Percentiles rank a stretch among this genome's conserved stretches.
These are phyloP conservation scores for baker's yeast (Saccharomyces cerevisiae) DNA, from an alignment of 805 yeast genomes.

Conservation along the genomic window DNA sequence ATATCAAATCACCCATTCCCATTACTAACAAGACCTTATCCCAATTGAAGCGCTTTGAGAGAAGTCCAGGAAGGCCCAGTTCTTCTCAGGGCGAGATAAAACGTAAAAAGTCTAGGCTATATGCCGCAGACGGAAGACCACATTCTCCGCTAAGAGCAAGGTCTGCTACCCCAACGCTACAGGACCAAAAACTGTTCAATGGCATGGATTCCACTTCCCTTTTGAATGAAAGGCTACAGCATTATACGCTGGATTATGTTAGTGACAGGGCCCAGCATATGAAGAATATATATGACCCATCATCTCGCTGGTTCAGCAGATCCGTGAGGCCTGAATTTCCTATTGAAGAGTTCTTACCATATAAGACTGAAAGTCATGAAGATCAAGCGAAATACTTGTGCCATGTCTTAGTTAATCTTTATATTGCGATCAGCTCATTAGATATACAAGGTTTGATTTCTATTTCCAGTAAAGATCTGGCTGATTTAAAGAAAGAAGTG, in stretches of 20 bases:
- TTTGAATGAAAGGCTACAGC: conserved; percentile 27
- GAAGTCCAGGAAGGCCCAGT: conserved; percentile 1
- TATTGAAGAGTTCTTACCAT: conserved; percentile 51
- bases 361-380: conserved; percentile 54
- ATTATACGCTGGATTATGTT: conserved; percentile 48
- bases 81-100: not conserved
- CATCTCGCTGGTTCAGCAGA: conserved; percentile 36
- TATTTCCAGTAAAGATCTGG: conserved; percentile 60
- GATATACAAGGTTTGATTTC: conserved; percentile 66
- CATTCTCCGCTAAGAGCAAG: conserved; percentile 7
- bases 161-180: conserved; percentile 22
- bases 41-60: conserved; percentile 6
- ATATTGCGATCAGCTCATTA: conserved; percentile 64
- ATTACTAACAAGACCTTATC: conserved; percentile 14
- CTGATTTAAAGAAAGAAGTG: conserved; percentile 34
- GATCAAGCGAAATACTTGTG: conserved; percentile 69
- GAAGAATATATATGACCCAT: conserved; percentile 24
- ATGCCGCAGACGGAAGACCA: not conserved
- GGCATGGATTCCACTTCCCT: conserved; percentile 20
- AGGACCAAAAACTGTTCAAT: conserved; percentile 11
- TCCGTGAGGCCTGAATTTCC: conserved; percentile 28
- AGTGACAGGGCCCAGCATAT: conserved; percentile 31
- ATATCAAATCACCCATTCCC: conserved; percentile 25
- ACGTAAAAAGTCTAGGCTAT: not conserved
- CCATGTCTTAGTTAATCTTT: conserved; percentile 72